These are phyloP conservation scores for Beauveria sp. DNA, from an alignment of 2,329 filamentous ascomycete species.

Conservation along the genomic window DNA sequence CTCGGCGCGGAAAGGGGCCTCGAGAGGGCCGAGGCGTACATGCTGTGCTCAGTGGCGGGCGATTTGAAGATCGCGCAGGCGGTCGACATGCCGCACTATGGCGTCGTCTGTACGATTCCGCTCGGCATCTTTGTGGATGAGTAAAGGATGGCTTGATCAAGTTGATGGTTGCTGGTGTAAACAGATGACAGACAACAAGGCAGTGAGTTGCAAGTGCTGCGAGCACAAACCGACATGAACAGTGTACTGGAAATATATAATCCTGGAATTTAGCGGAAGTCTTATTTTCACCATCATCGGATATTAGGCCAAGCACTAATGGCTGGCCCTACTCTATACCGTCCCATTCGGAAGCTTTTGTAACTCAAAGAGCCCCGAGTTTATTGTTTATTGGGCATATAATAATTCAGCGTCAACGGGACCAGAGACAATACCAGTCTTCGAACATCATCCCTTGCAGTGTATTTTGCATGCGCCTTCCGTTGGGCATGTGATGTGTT, in stretches of 20 bases:
- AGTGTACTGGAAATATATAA: neutral
- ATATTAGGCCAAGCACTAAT: too few relatives aligned
- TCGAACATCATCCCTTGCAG: neutral
- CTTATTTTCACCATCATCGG: too few relatives aligned
- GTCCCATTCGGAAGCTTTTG: neutral
- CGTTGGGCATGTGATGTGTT: neutral
- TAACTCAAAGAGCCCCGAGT: too few relatives aligned
- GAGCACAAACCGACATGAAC: neutral
- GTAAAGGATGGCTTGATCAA: neutral
- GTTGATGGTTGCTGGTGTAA: neutral
- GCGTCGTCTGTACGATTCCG: constrained; percentile 41
- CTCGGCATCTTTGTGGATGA: constrained; percentile 35
- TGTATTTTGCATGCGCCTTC: neutral
- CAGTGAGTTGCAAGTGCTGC: neutral
- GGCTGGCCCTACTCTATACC: neutral
- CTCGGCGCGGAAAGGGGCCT: constrained; percentile 38
- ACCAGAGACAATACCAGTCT: neutral
- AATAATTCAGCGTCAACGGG: too few relatives aligned
- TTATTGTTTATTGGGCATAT: too few relatives aligned
- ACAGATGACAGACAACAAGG: neutral
- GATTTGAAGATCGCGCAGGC: constrained; percentile 44
- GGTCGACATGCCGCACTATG: constrained; percentile 47
- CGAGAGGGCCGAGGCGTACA: constrained; percentile 40
- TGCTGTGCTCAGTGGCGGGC: constrained; percentile 41
- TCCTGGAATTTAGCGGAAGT: neutral